Base-by-base conservation (phyloP, 768 basidiomycete species). In the Neoboletus subvelutipes region DNA sequence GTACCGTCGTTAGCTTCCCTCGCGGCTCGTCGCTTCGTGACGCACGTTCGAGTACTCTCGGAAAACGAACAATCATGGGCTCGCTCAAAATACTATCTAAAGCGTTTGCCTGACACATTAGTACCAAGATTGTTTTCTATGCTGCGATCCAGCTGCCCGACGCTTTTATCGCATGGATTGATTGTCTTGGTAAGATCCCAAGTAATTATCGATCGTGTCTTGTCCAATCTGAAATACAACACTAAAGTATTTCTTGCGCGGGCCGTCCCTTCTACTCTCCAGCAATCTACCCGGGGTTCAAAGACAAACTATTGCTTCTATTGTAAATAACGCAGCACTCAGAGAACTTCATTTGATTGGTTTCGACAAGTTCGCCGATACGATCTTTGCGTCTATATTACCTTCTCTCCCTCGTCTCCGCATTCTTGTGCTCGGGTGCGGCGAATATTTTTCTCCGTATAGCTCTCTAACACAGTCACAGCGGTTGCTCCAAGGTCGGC, bases 401-500 rank as follows among this genome's bases (percentile, higher is more conserved):
- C 61, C 69, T 5, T 73, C 74, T 10, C 69, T 86, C 12, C 71
- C 80, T 1, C 56, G 63, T 15, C 71, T 88, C 41, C 75, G 73
- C 39, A 66, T 75, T 4, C 72, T 90, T 15, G 75, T 79, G 20
- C 75, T 90, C 57, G 75, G 84, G 88, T 88, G 73, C 67, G 66
- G 45, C 54, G 10, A 34, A 62, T 18, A 22, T 10, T 54, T 46
- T 5, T 47, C 18, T 22, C n/a, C 33, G 26, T 42, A 46, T 57
- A 41, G 60, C 56, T 45, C 57, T 48, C 65, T 71, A 34, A 59
- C 49, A 52, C 9, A 50, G 33, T 40, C 54, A 29, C 64, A 89
- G 87, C 4, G 84, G 83, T 24, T 87, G 85, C 64, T 74, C 78
- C 11, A 83, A 82, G 65, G 86, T 82, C 12, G 79, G 81, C 7